Evolutionary conservation across 805 yeast species (phyloP).

Genomic region (Nematodospora valgi): DNA sequence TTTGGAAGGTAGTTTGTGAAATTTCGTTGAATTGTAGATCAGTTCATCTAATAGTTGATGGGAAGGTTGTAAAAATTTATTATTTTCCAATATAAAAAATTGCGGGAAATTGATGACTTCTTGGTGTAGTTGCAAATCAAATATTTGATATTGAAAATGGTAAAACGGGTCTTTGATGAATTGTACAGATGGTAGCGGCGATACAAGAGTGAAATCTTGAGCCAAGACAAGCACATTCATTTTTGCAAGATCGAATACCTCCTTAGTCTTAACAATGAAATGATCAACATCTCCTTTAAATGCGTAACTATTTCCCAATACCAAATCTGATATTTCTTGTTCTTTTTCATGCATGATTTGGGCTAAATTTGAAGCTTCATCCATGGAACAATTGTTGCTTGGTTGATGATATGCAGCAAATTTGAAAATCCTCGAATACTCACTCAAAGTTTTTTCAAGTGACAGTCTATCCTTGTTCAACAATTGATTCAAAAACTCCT

Average conservation of each 20-base stretch:
- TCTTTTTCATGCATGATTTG: slow-evolving; percentile 29
- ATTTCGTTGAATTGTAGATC: slow-evolving; percentile 19
- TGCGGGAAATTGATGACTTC: slow-evolving; percentile 1
- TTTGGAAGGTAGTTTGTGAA: slow-evolving; percentile 19
- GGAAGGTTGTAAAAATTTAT: slow-evolving; percentile 33
- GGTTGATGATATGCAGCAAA: slow-evolving; percentile 32
- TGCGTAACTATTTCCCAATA: slow-evolving; percentile 11
- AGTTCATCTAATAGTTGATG: slow-evolving; percentile 23
- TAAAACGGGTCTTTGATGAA: slow-evolving; percentile 35
- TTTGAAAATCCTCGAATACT: slow-evolving; percentile 7
- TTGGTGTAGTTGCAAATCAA: slow-evolving; percentile 6
- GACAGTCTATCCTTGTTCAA: slow-evolving; percentile 2
- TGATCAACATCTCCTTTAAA: neutral
- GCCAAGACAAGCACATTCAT: slow-evolving; percentile 9
- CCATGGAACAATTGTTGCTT: slow-evolving; percentile 35
- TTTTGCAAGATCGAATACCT: slow-evolving; percentile 10
- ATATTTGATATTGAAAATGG: slow-evolving; percentile 37
- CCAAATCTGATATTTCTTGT: slow-evolving; percentile 5
- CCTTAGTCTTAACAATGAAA: slow-evolving; percentile 8
- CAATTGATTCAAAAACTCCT: slow-evolving; percentile 22
- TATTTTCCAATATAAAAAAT: slow-evolving; percentile 23
- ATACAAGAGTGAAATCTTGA: neutral
- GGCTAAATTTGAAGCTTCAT: slow-evolving; percentile 45
- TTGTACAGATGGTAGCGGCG: slow-evolving; percentile 5
- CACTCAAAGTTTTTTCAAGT: neutral